Conservation (phyloP, 2,329 filamentous ascomycete species). For the Trematosphaeria pertusa region DNA sequence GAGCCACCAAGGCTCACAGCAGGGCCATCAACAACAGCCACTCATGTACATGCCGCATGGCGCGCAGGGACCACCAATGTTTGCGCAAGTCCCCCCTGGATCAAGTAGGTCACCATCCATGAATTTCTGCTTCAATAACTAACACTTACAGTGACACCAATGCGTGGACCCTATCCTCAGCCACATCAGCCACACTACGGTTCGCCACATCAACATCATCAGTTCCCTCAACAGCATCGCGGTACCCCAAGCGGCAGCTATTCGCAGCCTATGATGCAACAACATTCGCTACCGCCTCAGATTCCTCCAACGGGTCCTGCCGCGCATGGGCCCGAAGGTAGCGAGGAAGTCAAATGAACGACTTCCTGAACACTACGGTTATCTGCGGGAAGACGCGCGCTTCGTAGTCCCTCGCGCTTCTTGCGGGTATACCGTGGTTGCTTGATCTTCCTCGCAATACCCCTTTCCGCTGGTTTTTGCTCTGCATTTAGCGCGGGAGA, state of each 20-base stretch:
- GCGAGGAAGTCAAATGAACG: conserved; percentile 48
- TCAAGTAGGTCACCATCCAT: conserved; percentile 68
- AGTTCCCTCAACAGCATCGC: conserved; percentile 48
- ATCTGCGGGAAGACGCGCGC: conserved; percentile 6
- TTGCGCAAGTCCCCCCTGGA: conserved; percentile 71
- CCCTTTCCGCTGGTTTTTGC: conserved; percentile 28
- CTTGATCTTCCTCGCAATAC: conserved; percentile 15
- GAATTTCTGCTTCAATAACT: conserved; percentile 4
- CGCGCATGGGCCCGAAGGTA: conserved; percentile 41
- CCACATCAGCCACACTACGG: conserved; percentile 50
- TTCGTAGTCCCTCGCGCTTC: conserved; percentile 18
- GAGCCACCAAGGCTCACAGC: conserved; percentile 92
- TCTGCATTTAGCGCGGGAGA: conserved; percentile 43
- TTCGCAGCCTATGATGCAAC: conserved; percentile 51
- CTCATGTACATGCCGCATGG: conserved; percentile 78
- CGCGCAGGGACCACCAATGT: conserved; percentile 77
- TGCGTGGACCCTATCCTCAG: conserved; percentile 48
- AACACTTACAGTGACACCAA: conserved; percentile 44
- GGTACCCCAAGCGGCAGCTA: conserved; percentile 50
- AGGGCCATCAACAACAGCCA: conserved; percentile 74
- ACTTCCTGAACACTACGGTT: not conserved
- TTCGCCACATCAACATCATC: conserved; percentile 50
- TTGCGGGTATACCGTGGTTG: conserved; percentile 13
- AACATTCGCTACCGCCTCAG: conserved; percentile 48
- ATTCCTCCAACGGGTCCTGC: conserved; percentile 43